Base-by-base conservation (phyloP, 2,329 filamentous ascomycete genomes). In the Phoma sp. region DNA sequence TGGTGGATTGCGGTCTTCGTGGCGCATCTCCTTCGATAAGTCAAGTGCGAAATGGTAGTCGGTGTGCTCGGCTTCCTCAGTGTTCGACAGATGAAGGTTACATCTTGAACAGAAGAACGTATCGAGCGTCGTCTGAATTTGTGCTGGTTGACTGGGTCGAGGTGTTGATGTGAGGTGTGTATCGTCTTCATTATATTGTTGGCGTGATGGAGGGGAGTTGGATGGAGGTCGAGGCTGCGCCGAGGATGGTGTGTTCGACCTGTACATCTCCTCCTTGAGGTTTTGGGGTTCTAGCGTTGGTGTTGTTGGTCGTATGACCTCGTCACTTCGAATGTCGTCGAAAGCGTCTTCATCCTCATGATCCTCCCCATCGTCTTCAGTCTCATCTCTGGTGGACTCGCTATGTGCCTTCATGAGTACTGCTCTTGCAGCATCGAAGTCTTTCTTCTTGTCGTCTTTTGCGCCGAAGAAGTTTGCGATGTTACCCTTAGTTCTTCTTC, bases 1-100 rank as follows among this genome's bases (percentile, higher is more conserved):
- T 7, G 56, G 29, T 5, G 55, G 34, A 12, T 54, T 67, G 10
- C 66, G 64, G 7, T 72, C 69, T 42, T 72, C 65, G 7, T 69
- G 63, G 5, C 68, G 64, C 57, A 77, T 71, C 61, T 88, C 81
- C 52, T 87, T 83, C 60, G 93, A 88, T 25, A 99, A 81, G 64
- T 93, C 90, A 76, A 90, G 91, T 38, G 95, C 95, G 76, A 96
- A 89, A 76, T 99, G 95, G 88, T 93, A 98, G 74, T 99, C 95
- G 47, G 88, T 81, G 73, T 99, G 95, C 75, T 90, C 93, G 61
- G 87, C 83, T 63, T 83, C 82, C 50, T 88, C 84, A 21, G 78
- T 69, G 32, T 81, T 78, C 11, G 81, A 79, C 28, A 95, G 78
- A n/a, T 73, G 70, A 65, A 83, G 81, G 54, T 83, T 81, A 74